Evolutionary conservation across 73 alveolate species (phyloP), one percentile per base, ranked within the genome.

Genomic region (Blepharisma stoltei): DNA sequence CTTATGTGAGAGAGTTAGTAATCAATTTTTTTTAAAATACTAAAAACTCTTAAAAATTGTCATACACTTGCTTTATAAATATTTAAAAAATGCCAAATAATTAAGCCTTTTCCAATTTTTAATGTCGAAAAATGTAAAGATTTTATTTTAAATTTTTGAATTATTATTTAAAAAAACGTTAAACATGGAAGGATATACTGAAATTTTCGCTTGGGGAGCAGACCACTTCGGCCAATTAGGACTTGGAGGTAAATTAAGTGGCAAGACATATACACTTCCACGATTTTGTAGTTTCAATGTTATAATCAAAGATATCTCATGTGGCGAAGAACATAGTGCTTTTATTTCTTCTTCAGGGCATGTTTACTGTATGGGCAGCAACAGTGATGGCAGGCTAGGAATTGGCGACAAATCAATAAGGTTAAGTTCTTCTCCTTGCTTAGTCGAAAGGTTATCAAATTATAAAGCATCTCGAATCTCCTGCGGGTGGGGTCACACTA

Each of bases 401-500:
- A 67, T 78, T n/a, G 23, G 50, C 44, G 70, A 68, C 48, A 54
- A 41, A 67, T n/a, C 65, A 20, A 41, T 78, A 20, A 6, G 44
- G 0, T 67, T 54, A 14, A 60, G 84, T 14, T 55, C 86, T 11
- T 38, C 71, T 1, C 86, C 86, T 32, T 67, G 81, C 27, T 67
- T 78, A 27, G 86, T 78, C 38, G 86, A 78, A 43, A 48, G 54
- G 38, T 41, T 78, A 32, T 52, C 32, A 8, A 77, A 79, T 65
- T 21, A 73, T 23, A 73, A 84, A 80, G 82, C 88, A 54, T 77
- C 78, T 5, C 82, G 83, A 80, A 79, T 94, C 9, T 67, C 95
- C 0, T 94, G 98, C 70, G 97, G 99, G 20, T 83, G 90, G 82
- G 94, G 86, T 47, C 99, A 94, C 83, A 69, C 97, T 48, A 87